These are phyloP conservation scores for Circinella umbellata DNA, from an alignment of 371 early-diverging fungal species.

Conservation along the genomic window DNA sequence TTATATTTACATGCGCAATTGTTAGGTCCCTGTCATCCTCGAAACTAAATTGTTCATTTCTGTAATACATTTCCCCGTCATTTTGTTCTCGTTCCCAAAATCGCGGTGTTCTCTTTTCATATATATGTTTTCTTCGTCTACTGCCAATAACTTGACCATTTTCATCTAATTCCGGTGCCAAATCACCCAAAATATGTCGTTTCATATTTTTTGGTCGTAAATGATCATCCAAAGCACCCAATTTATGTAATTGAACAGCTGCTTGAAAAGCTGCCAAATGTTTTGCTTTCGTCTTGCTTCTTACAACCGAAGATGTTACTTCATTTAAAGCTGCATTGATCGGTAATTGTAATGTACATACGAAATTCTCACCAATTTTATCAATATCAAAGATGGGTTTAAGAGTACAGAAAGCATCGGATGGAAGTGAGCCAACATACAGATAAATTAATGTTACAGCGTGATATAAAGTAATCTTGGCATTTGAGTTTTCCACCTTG, in stretches of 20 bases:
- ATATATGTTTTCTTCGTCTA: slow-evolving; percentile 41
- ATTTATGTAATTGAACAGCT: slow-evolving; percentile 65
- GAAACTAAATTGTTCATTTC: neutral
- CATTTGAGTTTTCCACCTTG: slow-evolving; percentile 62
- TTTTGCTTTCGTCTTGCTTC: slow-evolving; percentile 72
- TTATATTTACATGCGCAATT: neutral
- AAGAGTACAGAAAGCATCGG: slow-evolving; percentile 57
- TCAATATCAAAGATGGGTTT: slow-evolving; percentile 54
- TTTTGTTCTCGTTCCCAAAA: slow-evolving; percentile 43
- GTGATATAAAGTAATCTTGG: slow-evolving; percentile 66
- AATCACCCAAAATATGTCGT: slow-evolving; percentile 46
- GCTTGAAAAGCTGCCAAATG: slow-evolving; percentile 75
- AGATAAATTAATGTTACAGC: slow-evolving; percentile 64
- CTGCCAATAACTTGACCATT: slow-evolving; percentile 56
- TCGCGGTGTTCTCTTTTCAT: slow-evolving; percentile 45
- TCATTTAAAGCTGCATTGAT: slow-evolving; percentile 66
- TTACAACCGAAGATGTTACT: slow-evolving; percentile 58
- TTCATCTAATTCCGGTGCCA: slow-evolving; percentile 43
- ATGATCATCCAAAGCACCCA: slow-evolving; percentile 76
- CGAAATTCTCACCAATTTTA: slow-evolving; percentile 29
- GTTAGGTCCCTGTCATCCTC: slow-evolving; percentile 1
- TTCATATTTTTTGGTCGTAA: slow-evolving; percentile 60
- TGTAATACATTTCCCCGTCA: slow-evolving; percentile 19
- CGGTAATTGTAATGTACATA: slow-evolving; percentile 65
- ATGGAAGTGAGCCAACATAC: slow-evolving; percentile 68